Evolutionary conservation across 2,329 filamentous ascomycete species (phyloP).

Genomic region (Podosphaera xanthii): DNA sequence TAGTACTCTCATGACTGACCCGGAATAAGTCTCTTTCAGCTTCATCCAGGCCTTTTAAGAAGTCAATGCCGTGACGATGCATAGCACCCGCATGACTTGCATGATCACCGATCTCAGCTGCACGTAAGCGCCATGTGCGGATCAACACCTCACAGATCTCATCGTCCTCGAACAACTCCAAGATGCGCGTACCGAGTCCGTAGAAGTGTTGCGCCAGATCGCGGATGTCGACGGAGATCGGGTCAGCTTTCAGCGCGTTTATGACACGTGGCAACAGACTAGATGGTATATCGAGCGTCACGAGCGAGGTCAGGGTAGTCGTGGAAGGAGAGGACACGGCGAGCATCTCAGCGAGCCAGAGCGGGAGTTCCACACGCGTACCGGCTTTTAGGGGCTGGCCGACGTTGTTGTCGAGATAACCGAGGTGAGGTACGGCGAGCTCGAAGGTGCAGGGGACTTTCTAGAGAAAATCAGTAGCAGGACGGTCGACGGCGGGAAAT

Average conservation of each 20-base stretch:
- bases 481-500: conserved; percentile 2
- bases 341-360: conserved; percentile 92
- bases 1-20: conserved; percentile 50
- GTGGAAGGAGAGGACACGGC: conserved; percentile 35
- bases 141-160: conserved; percentile 50
- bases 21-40: conserved; percentile 61
- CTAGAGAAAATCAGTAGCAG: conserved; percentile 21
- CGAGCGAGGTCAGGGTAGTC: conserved; percentile 28
- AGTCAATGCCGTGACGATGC: conserved; percentile 50
- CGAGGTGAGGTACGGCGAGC: conserved; percentile 65
- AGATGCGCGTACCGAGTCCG: conserved; percentile 57
- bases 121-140: conserved; percentile 60
- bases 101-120: conserved; percentile 66
- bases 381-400: conserved; percentile 49
- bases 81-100: conserved; percentile 65
- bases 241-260: conserved; percentile 77
- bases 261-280: conserved; percentile 60
- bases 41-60: conserved; percentile 72
- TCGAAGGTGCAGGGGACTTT: conserved; percentile 95
- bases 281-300: conserved; percentile 60
- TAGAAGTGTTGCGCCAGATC: conserved; percentile 77
- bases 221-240: conserved; percentile 62
- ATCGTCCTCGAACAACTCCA: conserved; percentile 82
- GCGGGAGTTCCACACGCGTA: conserved; percentile 59
- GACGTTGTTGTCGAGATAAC: conserved; percentile 71